Evolutionary conservation across 495 filamentous ascomycete genomes (phyloP).

Genomic region (Penicillium manginii): DNA sequence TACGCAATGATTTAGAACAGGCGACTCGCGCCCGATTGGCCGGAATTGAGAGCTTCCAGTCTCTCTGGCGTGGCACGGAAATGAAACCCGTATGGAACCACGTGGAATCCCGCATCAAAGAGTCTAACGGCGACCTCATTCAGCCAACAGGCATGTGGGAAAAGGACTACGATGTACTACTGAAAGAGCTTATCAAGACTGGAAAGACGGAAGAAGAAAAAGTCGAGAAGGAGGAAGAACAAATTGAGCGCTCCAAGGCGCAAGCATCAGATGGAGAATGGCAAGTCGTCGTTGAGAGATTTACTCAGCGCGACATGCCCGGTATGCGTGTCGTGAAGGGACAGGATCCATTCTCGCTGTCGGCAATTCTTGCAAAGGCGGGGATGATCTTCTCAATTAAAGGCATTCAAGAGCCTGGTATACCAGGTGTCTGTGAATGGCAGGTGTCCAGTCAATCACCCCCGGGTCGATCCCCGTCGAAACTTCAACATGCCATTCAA

Average conservation of each 20-base stretch:
- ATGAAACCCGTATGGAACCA: constrained; percentile 42
- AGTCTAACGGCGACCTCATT: constrained; percentile 39
- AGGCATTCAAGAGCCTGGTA: constrained; percentile 21
- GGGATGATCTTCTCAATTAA: constrained; percentile 41
- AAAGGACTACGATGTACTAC: constrained; percentile 42
- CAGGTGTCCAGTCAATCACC: constrained; percentile 31
- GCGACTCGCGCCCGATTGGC: constrained; percentile 31
- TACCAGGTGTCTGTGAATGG: constrained; percentile 35
- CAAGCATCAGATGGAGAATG: constrained; percentile 38
- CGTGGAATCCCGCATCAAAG: constrained; percentile 38
- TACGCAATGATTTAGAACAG: constrained; percentile 33
- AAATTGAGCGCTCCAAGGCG: constrained; percentile 32
- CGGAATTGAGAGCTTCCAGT: constrained; percentile 38
- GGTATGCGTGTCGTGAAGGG: constrained; percentile 35
- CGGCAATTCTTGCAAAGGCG: constrained; percentile 36
- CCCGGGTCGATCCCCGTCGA: constrained; percentile 27
- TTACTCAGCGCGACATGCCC: constrained; percentile 29
- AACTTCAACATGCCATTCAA: constrained; percentile 37
- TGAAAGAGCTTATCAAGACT: constrained; percentile 34
- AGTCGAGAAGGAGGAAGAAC: constrained; percentile 29
- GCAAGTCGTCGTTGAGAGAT: constrained; percentile 36
- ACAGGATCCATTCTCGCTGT: constrained; percentile 29
- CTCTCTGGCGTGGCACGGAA: constrained; percentile 41
- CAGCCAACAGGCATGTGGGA: constrained; percentile 48
- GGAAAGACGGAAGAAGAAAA: constrained; percentile 34